Conservation (phyloP, 2,329 filamentous ascomycete genomes). For the Geosmithia flava region DNA sequence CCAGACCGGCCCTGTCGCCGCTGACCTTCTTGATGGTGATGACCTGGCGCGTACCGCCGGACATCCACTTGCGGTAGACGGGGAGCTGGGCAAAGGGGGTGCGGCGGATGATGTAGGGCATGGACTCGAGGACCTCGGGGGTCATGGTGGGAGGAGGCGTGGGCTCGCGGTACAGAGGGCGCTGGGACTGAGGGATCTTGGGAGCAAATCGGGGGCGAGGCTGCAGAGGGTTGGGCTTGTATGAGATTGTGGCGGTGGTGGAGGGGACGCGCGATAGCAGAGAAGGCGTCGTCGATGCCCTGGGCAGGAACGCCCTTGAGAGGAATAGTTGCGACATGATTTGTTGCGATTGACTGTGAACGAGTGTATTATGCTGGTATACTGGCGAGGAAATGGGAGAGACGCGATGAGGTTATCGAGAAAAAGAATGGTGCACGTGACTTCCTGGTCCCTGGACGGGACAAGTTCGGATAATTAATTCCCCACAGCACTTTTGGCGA, state of each 20-base stretch:
- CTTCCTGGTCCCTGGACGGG: slow-evolving; percentile 9
- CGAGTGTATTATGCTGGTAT: not conserved
- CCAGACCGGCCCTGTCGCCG: slow-evolving; percentile 54
- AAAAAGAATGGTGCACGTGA: slow-evolving; percentile 26
- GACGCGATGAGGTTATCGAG: slow-evolving; percentile 1
- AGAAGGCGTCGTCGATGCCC: not conserved
- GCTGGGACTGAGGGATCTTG: slow-evolving; percentile 2
- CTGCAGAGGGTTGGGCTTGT: slow-evolving; percentile 1
- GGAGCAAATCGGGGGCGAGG: not conserved
- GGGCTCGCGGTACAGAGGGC: slow-evolving; percentile 5
- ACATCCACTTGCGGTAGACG: slow-evolving; percentile 63
- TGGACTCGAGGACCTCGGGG: slow-evolving; percentile 12
- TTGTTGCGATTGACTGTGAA: not conserved
- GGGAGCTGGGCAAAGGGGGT: slow-evolving; percentile 60
- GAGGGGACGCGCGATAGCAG: not conserved
- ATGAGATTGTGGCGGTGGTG: slow-evolving; percentile 1
- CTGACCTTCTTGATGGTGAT: slow-evolving; percentile 71
- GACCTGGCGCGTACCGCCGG: slow-evolving; percentile 62
- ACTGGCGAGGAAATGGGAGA: not conserved
- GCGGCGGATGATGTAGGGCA: slow-evolving; percentile 58
- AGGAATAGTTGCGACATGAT: slow-evolving; percentile 4
- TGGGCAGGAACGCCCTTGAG: not conserved
- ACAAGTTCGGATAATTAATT: slow-evolving; percentile 15
- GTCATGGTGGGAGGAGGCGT: slow-evolving; percentile 17
- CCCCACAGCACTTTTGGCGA: slow-evolving; percentile 24